phyloP scores from a whole-genome alignment of 345 rosid species.

The Draba incana region DNA sequence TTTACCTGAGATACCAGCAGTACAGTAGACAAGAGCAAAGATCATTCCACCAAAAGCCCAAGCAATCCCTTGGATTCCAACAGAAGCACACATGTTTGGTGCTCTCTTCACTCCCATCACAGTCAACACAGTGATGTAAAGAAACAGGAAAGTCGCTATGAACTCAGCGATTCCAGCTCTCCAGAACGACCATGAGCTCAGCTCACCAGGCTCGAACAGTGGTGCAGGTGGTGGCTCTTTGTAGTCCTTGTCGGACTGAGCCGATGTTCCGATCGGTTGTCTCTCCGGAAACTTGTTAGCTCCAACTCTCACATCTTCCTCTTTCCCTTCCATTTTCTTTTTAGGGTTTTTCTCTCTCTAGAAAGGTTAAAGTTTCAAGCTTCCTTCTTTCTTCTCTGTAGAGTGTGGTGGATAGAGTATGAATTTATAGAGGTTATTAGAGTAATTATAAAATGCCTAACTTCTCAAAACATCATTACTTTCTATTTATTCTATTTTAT shows the following conservation, averaged over 20 bases:
- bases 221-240: conserved; percentile 51
- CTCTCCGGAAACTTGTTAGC: conserved; percentile 45
- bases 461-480: conserved; percentile 28
- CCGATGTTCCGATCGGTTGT: conserved; percentile 44
- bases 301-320: conserved; percentile 44
- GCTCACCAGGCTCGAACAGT: conserved; percentile 47
- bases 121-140: conserved; percentile 47
- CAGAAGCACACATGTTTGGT: conserved; percentile 46
- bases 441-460: conserved; percentile 12
- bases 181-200: conserved; percentile 48
- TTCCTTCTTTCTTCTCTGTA: conserved; percentile 5
- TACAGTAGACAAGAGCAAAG: conserved; percentile 53
- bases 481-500: not conserved
- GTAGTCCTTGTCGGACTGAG: conserved; percentile 45
- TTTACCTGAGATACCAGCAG: conserved; percentile 48
- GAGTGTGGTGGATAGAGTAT: conserved; percentile 22
- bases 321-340: conserved; percentile 41
- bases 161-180: conserved; percentile 52
- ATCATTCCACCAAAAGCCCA: conserved; percentile 59
- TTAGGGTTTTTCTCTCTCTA: conserved; percentile 25
- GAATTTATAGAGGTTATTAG: conserved; percentile 16
- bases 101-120: conserved; percentile 48
- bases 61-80: conserved; percentile 52
- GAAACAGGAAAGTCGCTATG: conserved; percentile 47
- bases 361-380: conserved; percentile 18